Evolutionary conservation across 23 red algal genomes (phyloP).

Genomic region (Gracilaria gracilis): DNA sequence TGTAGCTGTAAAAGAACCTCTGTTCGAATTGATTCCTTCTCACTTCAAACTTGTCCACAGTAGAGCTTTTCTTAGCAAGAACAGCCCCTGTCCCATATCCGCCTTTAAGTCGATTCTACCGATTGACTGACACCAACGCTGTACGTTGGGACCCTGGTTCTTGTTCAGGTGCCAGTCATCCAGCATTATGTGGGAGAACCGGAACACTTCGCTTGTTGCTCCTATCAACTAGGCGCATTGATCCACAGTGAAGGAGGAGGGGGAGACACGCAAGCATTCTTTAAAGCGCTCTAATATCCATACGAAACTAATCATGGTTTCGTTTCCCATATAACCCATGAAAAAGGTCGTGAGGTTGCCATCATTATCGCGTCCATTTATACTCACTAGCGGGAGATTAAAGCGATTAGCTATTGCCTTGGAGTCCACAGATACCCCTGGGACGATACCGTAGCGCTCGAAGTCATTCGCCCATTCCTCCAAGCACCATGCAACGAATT

Average conservation of each 20-base stretch:
- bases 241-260: background rate
- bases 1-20: background rate
- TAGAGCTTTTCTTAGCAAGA: background rate
- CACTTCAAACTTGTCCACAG: background rate
- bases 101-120: background rate
- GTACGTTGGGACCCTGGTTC: background rate
- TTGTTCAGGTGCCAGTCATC: slow-evolving; percentile 31
- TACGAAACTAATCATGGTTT: background rate
- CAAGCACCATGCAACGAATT: background rate
- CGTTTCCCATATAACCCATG: background rate
- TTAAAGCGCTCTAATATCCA: background rate
- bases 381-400: background rate
- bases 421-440: background rate
- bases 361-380: slow-evolving; percentile 10
- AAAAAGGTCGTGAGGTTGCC: background rate
- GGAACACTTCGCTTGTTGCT: background rate
- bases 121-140: background rate
- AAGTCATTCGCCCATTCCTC: background rate
- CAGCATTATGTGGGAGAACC: background rate
- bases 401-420: background rate
- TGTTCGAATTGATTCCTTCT: background rate
- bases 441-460: background rate
- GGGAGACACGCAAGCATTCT: background rate
- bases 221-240: background rate
- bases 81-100: background rate